A percentile compares a stretch with the other conserved stretches of the same genome.
Evolutionary conservation across 352 stramenopile species (phyloP).

Genomic region (Albugo laibachii): DNA sequence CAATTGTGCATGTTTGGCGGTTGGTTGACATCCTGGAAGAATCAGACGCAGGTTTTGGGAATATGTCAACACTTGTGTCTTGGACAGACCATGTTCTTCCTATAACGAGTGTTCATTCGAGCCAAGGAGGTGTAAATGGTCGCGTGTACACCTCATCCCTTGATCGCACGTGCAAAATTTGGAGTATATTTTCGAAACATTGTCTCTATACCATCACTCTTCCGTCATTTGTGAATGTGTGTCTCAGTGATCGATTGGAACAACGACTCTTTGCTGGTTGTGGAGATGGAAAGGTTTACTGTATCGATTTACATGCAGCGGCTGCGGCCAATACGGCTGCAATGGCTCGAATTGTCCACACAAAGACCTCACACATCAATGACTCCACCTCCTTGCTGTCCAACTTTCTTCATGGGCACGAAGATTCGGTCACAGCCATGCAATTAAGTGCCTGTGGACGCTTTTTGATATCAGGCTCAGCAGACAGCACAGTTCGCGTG

Average conservation of each 20-base stretch:
- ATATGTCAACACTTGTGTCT: slow-evolving; percentile 28
- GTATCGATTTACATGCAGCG: slow-evolving; percentile 39
- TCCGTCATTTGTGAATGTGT: slow-evolving; percentile 44
- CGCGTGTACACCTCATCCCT: slow-evolving; percentile 58
- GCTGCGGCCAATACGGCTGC: slow-evolving; percentile 26
- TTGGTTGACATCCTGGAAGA: slow-evolving; percentile 48
- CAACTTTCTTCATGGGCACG: slow-evolving; percentile 42
- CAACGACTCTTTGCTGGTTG: slow-evolving; percentile 48
- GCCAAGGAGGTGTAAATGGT: slow-evolving; percentile 35
- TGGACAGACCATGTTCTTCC: slow-evolving; percentile 67
- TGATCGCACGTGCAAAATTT: slow-evolving; percentile 64
- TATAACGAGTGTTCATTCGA: slow-evolving; percentile 48
- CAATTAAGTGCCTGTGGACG: slow-evolving; percentile 32
- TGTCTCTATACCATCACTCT: slow-evolving; percentile 48
- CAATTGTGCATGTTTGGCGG: slow-evolving; percentile 61
- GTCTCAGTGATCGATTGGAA: slow-evolving; percentile 35
- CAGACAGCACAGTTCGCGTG: slow-evolving; percentile 29
- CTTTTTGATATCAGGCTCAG: slow-evolving; percentile 41
- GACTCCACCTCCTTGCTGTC: slow-evolving; percentile 4
- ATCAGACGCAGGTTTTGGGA: slow-evolving; percentile 23
- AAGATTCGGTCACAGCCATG: slow-evolving; percentile 29
- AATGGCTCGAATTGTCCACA: slow-evolving; percentile 22
- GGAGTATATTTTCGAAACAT: slow-evolving; percentile 25
- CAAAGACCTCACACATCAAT: slow-evolving; percentile 1
- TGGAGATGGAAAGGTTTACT: slow-evolving; percentile 51